Percentiles rank a stretch among this genome's conserved stretches.
Conservation (phyloP, 2,329 filamentous ascomycete genomes). For the Beauveria scarabaeidicola region DNA sequence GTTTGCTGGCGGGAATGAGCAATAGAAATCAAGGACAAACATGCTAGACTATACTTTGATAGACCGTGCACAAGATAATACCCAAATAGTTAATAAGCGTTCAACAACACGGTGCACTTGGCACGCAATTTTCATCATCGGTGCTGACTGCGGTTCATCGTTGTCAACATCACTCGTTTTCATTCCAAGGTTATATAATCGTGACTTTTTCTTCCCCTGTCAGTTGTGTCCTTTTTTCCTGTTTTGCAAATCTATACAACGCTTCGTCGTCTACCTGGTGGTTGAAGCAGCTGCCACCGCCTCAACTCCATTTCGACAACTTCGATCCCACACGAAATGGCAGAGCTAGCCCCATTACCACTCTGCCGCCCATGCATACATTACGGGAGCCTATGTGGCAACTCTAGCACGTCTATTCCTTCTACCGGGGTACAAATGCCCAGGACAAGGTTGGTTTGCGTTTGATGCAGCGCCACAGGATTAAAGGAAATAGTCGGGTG, state of each 20-base stretch:
- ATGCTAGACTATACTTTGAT: neutral
- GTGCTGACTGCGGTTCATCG: neutral
- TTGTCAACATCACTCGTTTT: neutral
- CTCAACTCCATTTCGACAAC: neutral
- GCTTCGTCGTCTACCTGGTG: neutral
- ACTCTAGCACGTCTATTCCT: conserved; percentile 16
- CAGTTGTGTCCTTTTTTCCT: conserved; percentile 12
- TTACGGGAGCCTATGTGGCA: conserved; percentile 17
- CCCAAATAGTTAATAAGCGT: neutral
- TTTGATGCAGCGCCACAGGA: conserved; percentile 15
- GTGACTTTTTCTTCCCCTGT: conserved; percentile 17
- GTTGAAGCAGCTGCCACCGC: neutral
- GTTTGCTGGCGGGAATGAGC: neutral
- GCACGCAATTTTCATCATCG: neutral
- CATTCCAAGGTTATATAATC: conserved; percentile 13
- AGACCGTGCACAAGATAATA: neutral
- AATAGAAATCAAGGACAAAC: neutral
- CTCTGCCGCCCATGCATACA: conserved; percentile 20
- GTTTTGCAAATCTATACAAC: conserved; percentile 11
- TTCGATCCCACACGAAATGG: neutral
- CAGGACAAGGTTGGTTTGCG: neutral
- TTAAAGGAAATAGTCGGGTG: conserved; percentile 98
- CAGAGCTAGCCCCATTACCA: neutral
- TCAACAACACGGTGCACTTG: neutral
- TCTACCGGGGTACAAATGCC: conserved; percentile 9